phyloP scores from a whole-genome alignment of 2,329 filamentous ascomycete species.

The Cladosporium sphaerospermum region DNA sequence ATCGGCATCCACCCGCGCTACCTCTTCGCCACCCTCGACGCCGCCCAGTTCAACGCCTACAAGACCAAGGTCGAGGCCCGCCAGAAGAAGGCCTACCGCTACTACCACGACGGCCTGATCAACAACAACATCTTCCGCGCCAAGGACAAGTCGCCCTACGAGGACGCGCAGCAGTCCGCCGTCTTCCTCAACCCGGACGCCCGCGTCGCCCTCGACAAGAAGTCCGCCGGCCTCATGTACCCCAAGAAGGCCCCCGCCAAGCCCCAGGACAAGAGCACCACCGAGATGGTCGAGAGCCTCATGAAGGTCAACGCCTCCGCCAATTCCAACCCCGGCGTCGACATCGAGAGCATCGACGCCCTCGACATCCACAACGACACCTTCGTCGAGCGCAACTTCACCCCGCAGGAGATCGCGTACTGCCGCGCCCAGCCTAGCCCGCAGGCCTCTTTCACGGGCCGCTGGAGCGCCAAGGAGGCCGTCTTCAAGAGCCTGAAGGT shows the following conservation, averaged over 20 bases:
- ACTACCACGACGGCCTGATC: conserved; percentile 96
- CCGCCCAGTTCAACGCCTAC: conserved; percentile 75
- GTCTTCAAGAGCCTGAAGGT: conserved; percentile 97
- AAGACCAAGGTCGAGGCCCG: conserved; percentile 80
- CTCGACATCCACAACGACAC: conserved; percentile 93
- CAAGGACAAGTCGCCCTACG: conserved; percentile 86
- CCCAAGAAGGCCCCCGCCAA: conserved; percentile 63
- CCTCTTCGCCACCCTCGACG: conserved; percentile 87
- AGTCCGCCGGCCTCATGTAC: conserved; percentile 72
- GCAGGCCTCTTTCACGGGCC: conserved; percentile 85
- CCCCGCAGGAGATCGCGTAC: conserved; percentile 73
- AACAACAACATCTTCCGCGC: conserved; percentile 97
- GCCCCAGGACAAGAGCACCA: conserved; percentile 57
- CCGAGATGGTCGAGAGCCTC: conserved; percentile 69
- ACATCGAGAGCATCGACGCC: conserved; percentile 80
- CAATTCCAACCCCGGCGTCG: conserved; percentile 78
- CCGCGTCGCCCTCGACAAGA: conserved; percentile 79
- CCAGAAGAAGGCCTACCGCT: conserved; percentile 98
- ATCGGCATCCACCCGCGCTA: conserved; percentile 97
- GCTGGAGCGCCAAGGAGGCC: conserved; percentile 97
- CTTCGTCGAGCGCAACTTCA: conserved; percentile 94
- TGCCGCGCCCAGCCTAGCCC: conserved; percentile 73
- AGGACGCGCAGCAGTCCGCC: conserved; percentile 74
- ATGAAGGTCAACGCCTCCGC: conserved; percentile 54
- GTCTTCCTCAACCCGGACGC: conserved; percentile 93